Evolutionary conservation across 805 yeast genomes (phyloP), one percentile per base, ranked within the genome.

Genomic region (Pichia insulana): DNA sequence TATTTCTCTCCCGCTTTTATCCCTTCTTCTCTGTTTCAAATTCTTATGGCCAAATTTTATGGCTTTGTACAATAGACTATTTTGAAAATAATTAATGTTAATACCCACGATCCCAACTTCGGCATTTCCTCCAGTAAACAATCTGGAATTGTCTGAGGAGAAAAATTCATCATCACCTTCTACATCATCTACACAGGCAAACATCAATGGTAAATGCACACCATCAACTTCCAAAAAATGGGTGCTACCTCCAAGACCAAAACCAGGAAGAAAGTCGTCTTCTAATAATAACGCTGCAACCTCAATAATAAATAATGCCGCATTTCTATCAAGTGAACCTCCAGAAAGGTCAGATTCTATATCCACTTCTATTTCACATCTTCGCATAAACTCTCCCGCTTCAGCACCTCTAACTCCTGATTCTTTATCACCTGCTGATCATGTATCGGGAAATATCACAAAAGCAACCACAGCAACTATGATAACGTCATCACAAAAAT

Each of bases 241-340:
- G 77, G 72, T 71, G 3, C 57, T 74, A 25, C 80, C 79, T 2
- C 79, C 79, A 3, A 58, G 79, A 39, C 77, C 79, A 3, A 70
- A 48, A 41, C 50, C 54, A 17, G 43, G 46, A 2, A 22, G 44
- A 19, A 44, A 44, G 30, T 36, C 40, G 2, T 13, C 37, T 7
- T 45, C 45, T 8, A n/a, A 36, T 5, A 12, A 18, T 92, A 89
- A 88, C 82, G 7, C 64, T 83, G 26, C 95, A 94, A 3, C 94
- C 94, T 83, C 84, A 0, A 84, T 83, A 17, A 63, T 22, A 25
- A 18, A 30, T 80, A 39, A 76, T 75, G 50, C 79, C 78, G 3
- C 57, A 53, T n/a, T 52, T 49, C 31, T 22, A 11, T 26, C 28
- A 41, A 44, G 19, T 43, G 48, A 19, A 38, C 36, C 40, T 12